These are phyloP conservation scores for Geotrichum australiense DNA, from an alignment of 1,139 yeast genomes.

Conservation along the genomic window DNA sequence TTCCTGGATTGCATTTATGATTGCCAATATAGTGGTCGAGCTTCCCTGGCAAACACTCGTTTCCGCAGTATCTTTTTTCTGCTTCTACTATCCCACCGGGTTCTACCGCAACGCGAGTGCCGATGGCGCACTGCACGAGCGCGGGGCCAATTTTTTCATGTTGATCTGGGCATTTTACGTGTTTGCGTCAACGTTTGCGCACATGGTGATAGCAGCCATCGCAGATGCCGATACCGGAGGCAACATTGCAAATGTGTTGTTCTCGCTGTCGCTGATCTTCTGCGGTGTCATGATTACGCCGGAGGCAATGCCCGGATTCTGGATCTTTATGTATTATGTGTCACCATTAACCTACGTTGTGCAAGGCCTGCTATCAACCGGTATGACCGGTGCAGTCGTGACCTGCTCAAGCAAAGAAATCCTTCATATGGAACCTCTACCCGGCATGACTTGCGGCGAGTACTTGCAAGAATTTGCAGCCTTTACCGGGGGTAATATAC, in stretches of 20 bases:
- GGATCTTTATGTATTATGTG: conserved; percentile 60
- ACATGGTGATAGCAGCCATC: conserved; percentile 52
- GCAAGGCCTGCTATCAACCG: conserved; percentile 46
- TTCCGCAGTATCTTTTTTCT: conserved; percentile 61
- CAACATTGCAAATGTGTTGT: conserved; percentile 53
- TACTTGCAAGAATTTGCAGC: conserved; percentile 41
- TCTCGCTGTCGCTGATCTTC: conserved; percentile 64
- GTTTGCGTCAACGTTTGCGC: conserved; percentile 59
- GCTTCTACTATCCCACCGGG: conserved; percentile 82
- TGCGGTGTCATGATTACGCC: conserved; percentile 75
- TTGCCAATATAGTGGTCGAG: conserved; percentile 64
- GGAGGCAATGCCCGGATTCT: conserved; percentile 52
- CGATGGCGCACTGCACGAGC: conserved; percentile 58
- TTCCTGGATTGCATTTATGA: conserved; percentile 54
- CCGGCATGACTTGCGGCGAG: conserved; percentile 52
- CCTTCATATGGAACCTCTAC: conserved; percentile 49
- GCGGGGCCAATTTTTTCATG: conserved; percentile 69
- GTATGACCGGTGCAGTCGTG: conserved; percentile 53
- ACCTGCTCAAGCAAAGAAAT: conserved; percentile 47
- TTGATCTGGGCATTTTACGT: conserved; percentile 48
- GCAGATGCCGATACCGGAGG: conserved; percentile 71
- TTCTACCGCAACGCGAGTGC: conserved; percentile 41
- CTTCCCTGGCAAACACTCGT: conserved; percentile 64
- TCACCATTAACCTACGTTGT: conserved; percentile 66
- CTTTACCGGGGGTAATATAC: conserved; percentile 46